Conservation (phyloP, 139 green algal genomes). For the Asterochloris erici region DNA sequence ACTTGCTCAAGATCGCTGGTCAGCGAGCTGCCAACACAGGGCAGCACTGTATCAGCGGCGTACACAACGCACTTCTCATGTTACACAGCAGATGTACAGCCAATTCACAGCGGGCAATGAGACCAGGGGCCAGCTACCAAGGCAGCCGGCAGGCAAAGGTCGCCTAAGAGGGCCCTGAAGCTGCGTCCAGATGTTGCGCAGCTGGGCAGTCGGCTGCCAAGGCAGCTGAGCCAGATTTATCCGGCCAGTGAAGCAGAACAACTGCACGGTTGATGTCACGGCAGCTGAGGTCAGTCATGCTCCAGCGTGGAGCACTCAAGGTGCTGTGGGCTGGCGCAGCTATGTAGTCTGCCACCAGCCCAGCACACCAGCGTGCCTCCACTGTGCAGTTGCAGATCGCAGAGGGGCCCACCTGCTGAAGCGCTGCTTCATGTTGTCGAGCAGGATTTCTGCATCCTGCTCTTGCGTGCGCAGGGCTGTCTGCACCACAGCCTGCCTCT, state of each 20-base stretch:
- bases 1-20: no score
- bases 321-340: background rate
- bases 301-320: background rate
- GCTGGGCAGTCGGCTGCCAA: no score
- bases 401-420: slow-evolving; percentile 19
- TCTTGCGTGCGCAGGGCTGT: slow-evolving; percentile 21
- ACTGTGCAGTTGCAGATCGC: background rate
- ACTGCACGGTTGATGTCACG: background rate
- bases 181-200: no score
- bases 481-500: slow-evolving; percentile 18
- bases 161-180: no score
- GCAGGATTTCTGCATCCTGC: slow-evolving; percentile 22
- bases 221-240: no score
- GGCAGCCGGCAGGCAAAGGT: no score
- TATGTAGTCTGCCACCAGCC: background rate
- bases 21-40: no score
- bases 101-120: no score
- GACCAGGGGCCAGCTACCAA: no score
- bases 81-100: no score
- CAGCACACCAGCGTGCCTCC: background rate
- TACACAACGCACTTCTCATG: no score
- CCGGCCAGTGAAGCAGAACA: background rate
- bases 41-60: no score
- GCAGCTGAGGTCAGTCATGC: background rate
- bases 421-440: slow-evolving; percentile 6